Evolutionary conservation across 2,329 filamentous ascomycete genomes (phyloP).

Genomic region (Hymenotorrendiella dingleyae): DNA sequence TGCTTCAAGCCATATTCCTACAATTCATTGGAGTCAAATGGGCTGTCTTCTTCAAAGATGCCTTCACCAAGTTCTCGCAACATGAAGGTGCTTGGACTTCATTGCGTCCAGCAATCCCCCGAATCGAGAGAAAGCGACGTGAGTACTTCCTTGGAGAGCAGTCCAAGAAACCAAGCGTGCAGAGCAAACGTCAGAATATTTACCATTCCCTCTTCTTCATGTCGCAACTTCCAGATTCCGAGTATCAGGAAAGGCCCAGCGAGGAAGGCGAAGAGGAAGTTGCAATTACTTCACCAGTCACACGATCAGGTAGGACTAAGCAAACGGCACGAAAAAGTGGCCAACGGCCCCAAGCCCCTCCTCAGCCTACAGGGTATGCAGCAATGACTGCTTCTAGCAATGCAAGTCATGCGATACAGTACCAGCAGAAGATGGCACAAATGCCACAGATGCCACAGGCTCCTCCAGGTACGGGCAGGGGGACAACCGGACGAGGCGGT

Average conservation of each 20-base stretch:
- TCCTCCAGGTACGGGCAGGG: neutral
- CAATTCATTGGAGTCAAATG: slow-evolving; percentile 49
- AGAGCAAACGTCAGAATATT: slow-evolving; percentile 20
- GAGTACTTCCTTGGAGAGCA: slow-evolving; percentile 23
- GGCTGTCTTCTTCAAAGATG: slow-evolving; percentile 40
- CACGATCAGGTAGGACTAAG: slow-evolving; percentile 1
- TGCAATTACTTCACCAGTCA: slow-evolving; percentile 8
- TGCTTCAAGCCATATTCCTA: slow-evolving; percentile 48
- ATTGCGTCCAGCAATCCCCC: slow-evolving; percentile 14
- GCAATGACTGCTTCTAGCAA: neutral
- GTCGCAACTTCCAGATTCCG: slow-evolving; percentile 23
- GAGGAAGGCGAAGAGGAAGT: slow-evolving; percentile 25
- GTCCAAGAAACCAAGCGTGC: slow-evolving; percentile 17
- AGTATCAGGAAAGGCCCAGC: slow-evolving; percentile 7
- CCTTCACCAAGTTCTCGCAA: slow-evolving; percentile 30
- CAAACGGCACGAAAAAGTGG: slow-evolving; percentile 43
- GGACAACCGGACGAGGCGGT: neutral
- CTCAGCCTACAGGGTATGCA: too few species aligned
- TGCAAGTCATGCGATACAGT: too few species aligned
- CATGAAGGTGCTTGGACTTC: slow-evolving; percentile 23
- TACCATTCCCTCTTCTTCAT: slow-evolving; percentile 27
- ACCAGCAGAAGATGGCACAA: neutral
- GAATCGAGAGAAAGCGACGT: slow-evolving; percentile 15
- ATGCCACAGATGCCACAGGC: neutral
- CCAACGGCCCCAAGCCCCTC: neutral